phyloP scores from a whole-genome alignment of 192 early-diverging fungal genomes.

The Phlyctochytrium planicorne region DNA sequence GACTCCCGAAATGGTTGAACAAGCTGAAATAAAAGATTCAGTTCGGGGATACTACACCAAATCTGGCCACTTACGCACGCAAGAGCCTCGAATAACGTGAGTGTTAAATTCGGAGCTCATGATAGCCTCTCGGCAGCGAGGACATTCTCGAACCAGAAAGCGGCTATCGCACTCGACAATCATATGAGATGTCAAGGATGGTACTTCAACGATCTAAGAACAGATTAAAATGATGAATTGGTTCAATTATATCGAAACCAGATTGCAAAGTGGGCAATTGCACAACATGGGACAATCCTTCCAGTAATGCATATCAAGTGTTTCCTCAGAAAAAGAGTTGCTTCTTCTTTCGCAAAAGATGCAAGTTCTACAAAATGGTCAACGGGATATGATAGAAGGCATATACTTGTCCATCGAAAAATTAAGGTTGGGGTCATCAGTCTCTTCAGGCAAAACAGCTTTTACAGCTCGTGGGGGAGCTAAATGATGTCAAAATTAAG shows the following conservation, averaged over 20 bases:
- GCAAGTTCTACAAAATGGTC: constrained; percentile 46
- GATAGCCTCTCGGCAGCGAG: constrained; percentile 58
- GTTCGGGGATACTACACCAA: constrained; percentile 3
- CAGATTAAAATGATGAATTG: neutral
- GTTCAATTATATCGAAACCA: constrained; percentile 43
- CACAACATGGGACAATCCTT: constrained; percentile 69
- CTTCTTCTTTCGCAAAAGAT: constrained; percentile 75
- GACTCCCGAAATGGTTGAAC: constrained; percentile 24
- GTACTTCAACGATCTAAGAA: constrained; percentile 69
- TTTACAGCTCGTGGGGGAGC: too few species aligned
- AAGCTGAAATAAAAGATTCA: constrained; percentile 11
- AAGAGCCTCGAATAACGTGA: constrained; percentile 51
- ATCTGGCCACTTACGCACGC: constrained; percentile 42
- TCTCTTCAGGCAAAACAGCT: too few species aligned
- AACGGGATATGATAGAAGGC: neutral
- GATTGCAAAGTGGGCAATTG: constrained; percentile 67
- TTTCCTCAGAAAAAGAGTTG: constrained; percentile 65
- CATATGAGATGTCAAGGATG: constrained; percentile 64
- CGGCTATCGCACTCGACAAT: constrained; percentile 61
- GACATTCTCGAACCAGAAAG: constrained; percentile 60
- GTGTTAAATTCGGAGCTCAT: constrained; percentile 53
- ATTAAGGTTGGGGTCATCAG: too few species aligned
- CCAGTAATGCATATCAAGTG: constrained; percentile 75
- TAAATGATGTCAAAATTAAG: too few species aligned
- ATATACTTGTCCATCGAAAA: neutral